Evolutionary conservation across 805 yeast genomes (phyloP), one percentile per base, ranked within the genome.

Genomic region (Ogataea degrootiae): DNA sequence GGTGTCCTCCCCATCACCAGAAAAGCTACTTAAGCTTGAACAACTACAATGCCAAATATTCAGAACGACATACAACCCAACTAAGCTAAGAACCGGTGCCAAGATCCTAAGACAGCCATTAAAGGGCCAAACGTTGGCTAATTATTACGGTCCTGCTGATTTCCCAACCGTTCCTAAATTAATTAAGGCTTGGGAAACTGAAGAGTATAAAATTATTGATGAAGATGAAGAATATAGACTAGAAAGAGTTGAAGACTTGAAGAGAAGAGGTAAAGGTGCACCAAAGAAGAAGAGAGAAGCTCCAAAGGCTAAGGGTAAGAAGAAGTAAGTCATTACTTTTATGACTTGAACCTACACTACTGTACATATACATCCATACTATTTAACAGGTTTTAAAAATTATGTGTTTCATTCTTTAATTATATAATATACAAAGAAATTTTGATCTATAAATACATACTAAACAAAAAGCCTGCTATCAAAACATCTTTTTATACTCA

Each of bases 241-340:
- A 51, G 76, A 72, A 49, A 81, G 81, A 79, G 82, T 80, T 21
- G 80, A 70, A 48, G 72, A 72, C 42, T 76, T 87, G 67, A 86
- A 82, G 74, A 83, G 85, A 77, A 85, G 94, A 79, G 91, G 88
- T 68, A 87, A 87, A 68, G 91, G 92, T 66, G 89, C 94, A 12
- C 95, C 94, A 58, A 79, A 83, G 73, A 87, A 87, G 74, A 79
- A 76, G 69, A 77, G 74, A 58, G 77, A 73, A 55, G 71, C 69
- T 22, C 68, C 68, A 26, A 42, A 50, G 29, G 48, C 52, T 19
- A 46, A 68, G 47, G 69, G 69, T 60, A 76, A 75, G 69, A 59
- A 59, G 51, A 53, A 35, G 26, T 34, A 11, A 17, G 19, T 8
- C 6, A 15, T 16, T 15, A 6, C 9, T 34, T 34, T n/a, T 34